A percentile compares a stretch with the other conserved stretches of the same genome.
phyloP scores from a whole-genome alignment of 192 early-diverging fungal species.

The Paraglomus brasilianum region DNA sequence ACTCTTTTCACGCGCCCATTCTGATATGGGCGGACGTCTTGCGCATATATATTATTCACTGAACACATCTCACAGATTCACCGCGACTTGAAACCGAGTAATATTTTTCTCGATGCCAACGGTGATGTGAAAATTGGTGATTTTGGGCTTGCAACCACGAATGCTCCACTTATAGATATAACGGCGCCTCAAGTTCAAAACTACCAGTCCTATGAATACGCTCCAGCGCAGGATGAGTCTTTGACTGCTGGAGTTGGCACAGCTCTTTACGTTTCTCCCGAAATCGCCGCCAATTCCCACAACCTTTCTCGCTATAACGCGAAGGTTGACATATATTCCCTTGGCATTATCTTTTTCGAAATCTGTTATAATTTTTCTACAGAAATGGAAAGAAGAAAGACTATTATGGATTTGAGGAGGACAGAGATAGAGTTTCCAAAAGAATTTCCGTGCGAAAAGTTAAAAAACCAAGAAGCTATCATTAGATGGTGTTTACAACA shows the following conservation, averaged over 20 bases:
- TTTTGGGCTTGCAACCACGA: slow-evolving; percentile 71
- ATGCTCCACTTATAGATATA: slow-evolving; percentile 22
- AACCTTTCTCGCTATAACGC: slow-evolving; percentile 64
- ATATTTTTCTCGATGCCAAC: slow-evolving; percentile 72
- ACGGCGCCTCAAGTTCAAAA: slow-evolving; percentile 39
- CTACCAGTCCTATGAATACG: slow-evolving; percentile 21
- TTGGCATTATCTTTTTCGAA: slow-evolving; percentile 78
- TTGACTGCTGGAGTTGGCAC: slow-evolving; percentile 88
- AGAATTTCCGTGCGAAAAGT: slow-evolving; percentile 61
- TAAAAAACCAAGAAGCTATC: slow-evolving; percentile 67
- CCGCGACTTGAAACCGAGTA: slow-evolving; percentile 88
- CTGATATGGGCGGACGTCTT: slow-evolving; percentile 9
- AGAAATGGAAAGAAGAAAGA: slow-evolving; percentile 74
- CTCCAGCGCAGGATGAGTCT: slow-evolving; percentile 52
- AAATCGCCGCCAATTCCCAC: slow-evolving; percentile 41
- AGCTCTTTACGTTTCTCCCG: slow-evolving; percentile 80
- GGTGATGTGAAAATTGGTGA: slow-evolving; percentile 67
- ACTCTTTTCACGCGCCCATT: too few relatives aligned
- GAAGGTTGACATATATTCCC: slow-evolving; percentile 84
- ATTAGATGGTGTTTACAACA: slow-evolving; percentile 74
- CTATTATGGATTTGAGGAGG: slow-evolving; percentile 67
- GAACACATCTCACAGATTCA: slow-evolving; percentile 55
- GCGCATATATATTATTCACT: slow-evolving; percentile 35
- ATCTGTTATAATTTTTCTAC: slow-evolving; percentile 74
- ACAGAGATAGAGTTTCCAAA: slow-evolving; percentile 70